Evolutionary conservation across 352 stramenopile genomes (phyloP), one percentile per base, ranked within the genome.

Genomic region (Phytophthora agathidicida): DNA sequence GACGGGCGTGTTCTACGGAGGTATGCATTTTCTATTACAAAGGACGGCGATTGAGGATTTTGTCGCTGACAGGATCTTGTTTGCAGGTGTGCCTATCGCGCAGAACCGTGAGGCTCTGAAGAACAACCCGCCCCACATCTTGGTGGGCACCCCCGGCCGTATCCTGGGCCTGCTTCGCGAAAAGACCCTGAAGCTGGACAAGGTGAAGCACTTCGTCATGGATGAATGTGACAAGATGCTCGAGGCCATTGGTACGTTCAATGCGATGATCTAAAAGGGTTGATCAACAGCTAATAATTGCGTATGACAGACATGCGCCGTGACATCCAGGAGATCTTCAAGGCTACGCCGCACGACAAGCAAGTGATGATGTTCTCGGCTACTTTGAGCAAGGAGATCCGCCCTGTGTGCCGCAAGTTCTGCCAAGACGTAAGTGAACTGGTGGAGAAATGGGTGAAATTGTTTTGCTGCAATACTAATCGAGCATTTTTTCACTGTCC

Each of bases 191-290:
- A 98, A 99, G 76, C 79, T 99, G 20, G 95, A 98, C 85, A 97
- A 99, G 71, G 89, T 99, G 59, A 99, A 99, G 80, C 96, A 99
- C 81, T 99, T 99, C 74, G 97, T 99, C 31, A 94, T 99, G 76
- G 98, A 99, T 74, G 98, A 99, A 80, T 99, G 97, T 83, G 98
- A 99, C 89, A 98, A 98, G 72, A 98, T 99, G 60, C 89, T 99
- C 42, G 97, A 99, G 59, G 96, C 94, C 20, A 91, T 99, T 53
- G 87, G 85, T 96, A 73, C 39, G 84, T 78, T 10, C 11, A 41
- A n/a, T 32, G 14, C 30, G 13, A 7, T 43, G 14, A 35, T 42
- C 14, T 11, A 28, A 11, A 31, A n/a, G n/a, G n/a, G n/a, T n/a
- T n/a, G n/a, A n/a, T n/a, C n/a, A n/a, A n/a, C n/a, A n/a, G n/a